Evolutionary conservation across 2,329 filamentous ascomycete species (phyloP).

Genomic region (Calonectria leucothoes): DNA sequence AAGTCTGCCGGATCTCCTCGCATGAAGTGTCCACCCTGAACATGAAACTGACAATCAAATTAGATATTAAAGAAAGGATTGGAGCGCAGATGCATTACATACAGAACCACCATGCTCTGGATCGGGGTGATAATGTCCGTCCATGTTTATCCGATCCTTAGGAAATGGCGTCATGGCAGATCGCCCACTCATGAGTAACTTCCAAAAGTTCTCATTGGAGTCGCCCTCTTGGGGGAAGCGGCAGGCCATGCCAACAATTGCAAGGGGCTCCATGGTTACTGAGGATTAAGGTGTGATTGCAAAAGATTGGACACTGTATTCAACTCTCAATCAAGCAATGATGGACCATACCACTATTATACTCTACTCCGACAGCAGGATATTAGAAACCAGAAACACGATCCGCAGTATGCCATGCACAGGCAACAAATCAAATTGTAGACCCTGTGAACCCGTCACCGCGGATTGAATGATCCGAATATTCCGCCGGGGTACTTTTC

Average conservation of each 20-base stretch:
- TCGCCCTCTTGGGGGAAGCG: constrained; percentile 10
- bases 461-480: neutral
- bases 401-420: neutral
- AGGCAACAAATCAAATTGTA: neutral
- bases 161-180: constrained; percentile 11
- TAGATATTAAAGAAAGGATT: neutral
- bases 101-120: constrained; percentile 11
- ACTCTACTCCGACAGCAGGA: neutral
- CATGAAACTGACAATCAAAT: neutral
- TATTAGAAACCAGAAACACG: neutral
- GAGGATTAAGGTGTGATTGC: neutral
- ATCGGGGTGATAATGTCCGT: constrained; percentile 9
- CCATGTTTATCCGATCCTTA: constrained; percentile 11
- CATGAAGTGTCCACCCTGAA: constrained; percentile 8
- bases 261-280: constrained; percentile 12
- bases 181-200: constrained; percentile 7
- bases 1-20: constrained; percentile 8
- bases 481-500: neutral
- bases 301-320: neutral
- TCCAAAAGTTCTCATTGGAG: constrained; percentile 16
- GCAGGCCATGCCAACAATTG: constrained; percentile 15
- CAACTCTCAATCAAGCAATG: neutral
- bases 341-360: neutral
- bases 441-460: neutral
- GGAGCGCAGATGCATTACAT: neutral